Conservation (phyloP, 805 yeast species). For the Cyberlindnera euphorbiae region DNA sequence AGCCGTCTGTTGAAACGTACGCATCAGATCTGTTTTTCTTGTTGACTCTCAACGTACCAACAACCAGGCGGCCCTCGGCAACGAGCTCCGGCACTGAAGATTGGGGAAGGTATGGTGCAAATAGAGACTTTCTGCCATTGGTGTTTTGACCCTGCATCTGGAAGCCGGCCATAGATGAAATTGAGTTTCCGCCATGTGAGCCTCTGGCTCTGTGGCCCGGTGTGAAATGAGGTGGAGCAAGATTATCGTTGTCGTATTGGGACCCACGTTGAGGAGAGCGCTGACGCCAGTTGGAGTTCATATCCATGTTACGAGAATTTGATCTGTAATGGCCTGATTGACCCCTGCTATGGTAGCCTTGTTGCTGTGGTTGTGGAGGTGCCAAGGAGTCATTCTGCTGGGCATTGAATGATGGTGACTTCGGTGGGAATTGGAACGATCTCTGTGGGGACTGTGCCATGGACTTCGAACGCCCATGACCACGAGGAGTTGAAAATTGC, state of each 20-base stretch:
- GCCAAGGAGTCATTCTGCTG: conserved; percentile 3
- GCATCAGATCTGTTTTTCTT: conserved; percentile 97
- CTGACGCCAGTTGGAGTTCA: conserved; percentile 62
- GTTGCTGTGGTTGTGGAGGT: conserved; percentile 15
- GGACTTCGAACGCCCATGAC: conserved; percentile 24
- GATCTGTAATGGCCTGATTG: conserved; percentile 37
- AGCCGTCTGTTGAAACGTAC: conserved; percentile 94
- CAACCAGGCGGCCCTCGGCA: conserved; percentile 84
- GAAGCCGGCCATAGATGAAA: conserved; percentile 26
- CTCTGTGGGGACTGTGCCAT: conserved; percentile 38
- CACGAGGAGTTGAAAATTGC: conserved; percentile 9
- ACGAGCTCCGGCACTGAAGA: conserved; percentile 85
- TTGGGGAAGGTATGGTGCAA: conserved; percentile 96
- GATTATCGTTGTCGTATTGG: conserved; percentile 22
- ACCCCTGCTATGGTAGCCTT: conserved; percentile 33
- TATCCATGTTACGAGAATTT: conserved; percentile 34
- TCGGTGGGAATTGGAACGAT: conserved; percentile 63
- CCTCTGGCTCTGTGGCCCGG: conserved; percentile 80
- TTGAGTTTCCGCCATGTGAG: conserved; percentile 63
- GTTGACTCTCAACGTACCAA: conserved; percentile 90
- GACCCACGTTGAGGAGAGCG: conserved; percentile 32
- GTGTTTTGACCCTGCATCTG: conserved; percentile 24
- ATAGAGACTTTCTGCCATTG: conserved; percentile 64
- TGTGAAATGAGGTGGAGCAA: conserved; percentile 29
- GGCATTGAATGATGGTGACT: conserved; percentile 13